Evolutionary conservation across 805 yeast genomes (phyloP).

Genomic region (Cyberlindnera amylophila): DNA sequence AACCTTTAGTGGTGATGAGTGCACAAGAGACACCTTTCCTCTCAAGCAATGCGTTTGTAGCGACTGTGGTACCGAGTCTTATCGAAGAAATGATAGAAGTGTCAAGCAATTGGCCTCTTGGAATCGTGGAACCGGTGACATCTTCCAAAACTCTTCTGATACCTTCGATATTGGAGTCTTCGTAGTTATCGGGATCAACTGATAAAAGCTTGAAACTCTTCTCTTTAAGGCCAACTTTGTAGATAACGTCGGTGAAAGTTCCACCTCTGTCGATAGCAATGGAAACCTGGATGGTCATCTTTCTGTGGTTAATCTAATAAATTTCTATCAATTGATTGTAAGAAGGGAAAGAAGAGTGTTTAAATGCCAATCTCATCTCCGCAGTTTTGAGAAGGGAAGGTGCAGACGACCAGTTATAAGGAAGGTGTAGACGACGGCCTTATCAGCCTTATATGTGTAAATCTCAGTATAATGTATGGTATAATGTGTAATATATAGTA

Average conservation of each 20-base stretch:
- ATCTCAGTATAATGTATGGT: too few species aligned
- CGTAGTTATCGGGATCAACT: slow-evolving; percentile 43
- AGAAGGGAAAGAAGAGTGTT: neutral
- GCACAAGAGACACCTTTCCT: slow-evolving; percentile 49
- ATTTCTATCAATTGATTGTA: too few species aligned
- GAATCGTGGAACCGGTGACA: slow-evolving; percentile 32
- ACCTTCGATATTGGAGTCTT: slow-evolving; percentile 50
- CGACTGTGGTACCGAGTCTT: slow-evolving; percentile 49
- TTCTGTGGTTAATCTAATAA: too few species aligned
- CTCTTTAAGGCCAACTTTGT: slow-evolving; percentile 12
- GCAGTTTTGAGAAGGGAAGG: too few species aligned
- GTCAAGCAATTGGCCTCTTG: slow-evolving; percentile 31
- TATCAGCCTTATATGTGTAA: too few species aligned
- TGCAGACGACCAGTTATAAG: too few species aligned
- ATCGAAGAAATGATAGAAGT: slow-evolving; percentile 38
- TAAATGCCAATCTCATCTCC: too few species aligned
- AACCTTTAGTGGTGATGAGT: slow-evolving; percentile 46
- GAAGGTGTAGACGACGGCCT: too few species aligned
- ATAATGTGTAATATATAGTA: too few species aligned
- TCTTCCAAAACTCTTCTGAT: slow-evolving; percentile 42
- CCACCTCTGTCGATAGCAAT: slow-evolving; percentile 21
- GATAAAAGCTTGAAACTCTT: slow-evolving; percentile 41
- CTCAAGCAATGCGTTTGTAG: slow-evolving; percentile 51
- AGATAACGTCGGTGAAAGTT: slow-evolving; percentile 19
- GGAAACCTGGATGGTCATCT: slow-evolving; percentile 16